Evolutionary conservation across 495 filamentous ascomycete species (phyloP).

Genomic region (Podospora australis): DNA sequence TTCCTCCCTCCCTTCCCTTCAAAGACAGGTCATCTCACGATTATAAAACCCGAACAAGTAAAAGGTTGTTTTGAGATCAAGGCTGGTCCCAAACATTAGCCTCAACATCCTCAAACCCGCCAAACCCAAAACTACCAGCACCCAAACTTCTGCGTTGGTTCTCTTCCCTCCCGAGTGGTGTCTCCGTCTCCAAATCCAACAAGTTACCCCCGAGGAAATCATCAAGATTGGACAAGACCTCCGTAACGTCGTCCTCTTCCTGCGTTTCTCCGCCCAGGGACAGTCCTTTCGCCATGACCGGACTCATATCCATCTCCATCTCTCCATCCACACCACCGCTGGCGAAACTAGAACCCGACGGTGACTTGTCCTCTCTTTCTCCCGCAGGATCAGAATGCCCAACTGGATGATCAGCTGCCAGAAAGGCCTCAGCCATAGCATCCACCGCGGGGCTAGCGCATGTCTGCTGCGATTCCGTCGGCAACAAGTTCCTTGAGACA

Average conservation of each 20-base stretch:
- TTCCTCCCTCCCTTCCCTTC: too few species aligned
- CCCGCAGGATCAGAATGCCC: neutral
- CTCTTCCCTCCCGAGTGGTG: too few species aligned
- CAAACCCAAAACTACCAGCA: too few species aligned
- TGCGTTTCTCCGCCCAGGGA: neutral
- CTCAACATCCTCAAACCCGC: too few species aligned
- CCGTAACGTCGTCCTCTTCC: neutral
- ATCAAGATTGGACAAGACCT: neutral
- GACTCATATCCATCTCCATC: neutral
- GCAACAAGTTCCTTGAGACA: neutral
- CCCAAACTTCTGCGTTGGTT: too few species aligned
- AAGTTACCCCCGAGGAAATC: conserved; percentile 29
- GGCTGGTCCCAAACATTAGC: too few species aligned
- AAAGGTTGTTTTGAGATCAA: too few species aligned
- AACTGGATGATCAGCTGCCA: neutral
- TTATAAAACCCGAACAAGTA: too few species aligned
- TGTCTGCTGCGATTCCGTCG: neutral
- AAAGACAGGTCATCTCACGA: too few species aligned
- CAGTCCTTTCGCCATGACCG: neutral
- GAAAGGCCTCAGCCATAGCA: neutral
- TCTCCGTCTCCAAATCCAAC: conserved; percentile 41
- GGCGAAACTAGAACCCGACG: neutral
- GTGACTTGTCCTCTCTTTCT: neutral
- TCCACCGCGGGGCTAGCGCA: neutral
- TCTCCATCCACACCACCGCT: neutral